Evolutionary conservation across 192 early-diverging fungal genomes (phyloP).

Genomic region (Mortierella alpina): DNA sequence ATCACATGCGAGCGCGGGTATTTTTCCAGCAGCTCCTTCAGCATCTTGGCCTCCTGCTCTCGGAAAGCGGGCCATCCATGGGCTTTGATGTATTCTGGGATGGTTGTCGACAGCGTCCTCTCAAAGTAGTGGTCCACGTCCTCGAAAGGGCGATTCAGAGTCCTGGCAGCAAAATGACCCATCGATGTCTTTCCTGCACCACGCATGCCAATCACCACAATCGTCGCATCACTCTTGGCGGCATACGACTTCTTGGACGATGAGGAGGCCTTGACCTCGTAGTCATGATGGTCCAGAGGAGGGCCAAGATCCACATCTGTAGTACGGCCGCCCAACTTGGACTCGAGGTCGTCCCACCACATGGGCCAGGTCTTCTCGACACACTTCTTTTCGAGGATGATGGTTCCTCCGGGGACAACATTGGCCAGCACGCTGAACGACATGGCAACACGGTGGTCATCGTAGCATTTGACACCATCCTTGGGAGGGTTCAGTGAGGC

Average conservation of each 20-base stretch:
- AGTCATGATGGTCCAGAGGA: slow-evolving; percentile 33
- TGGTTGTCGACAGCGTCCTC: slow-evolving; percentile 70
- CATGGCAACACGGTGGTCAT: slow-evolving; percentile 99
- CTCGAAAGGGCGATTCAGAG: slow-evolving; percentile 78
- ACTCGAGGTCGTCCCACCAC: slow-evolving; percentile 97
- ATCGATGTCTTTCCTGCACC: slow-evolving; percentile 96
- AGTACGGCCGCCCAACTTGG: slow-evolving; percentile 74
- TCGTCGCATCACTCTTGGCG: slow-evolving; percentile 59
- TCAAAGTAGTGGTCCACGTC: slow-evolving; percentile 93
- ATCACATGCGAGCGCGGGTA: slow-evolving; percentile 76
- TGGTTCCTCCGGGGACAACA: slow-evolving; percentile 76
- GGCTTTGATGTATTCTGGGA: slow-evolving; percentile 80
- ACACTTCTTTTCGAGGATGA: slow-evolving; percentile 94
- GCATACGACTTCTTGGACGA: slow-evolving; percentile 9
- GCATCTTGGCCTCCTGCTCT: slow-evolving; percentile 74
- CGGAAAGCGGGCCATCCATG: slow-evolving; percentile 93
- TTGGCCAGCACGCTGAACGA: slow-evolving; percentile 89
- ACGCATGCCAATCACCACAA: slow-evolving; percentile 99
- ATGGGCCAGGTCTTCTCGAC: slow-evolving; percentile 99
- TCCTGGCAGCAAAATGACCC: slow-evolving; percentile 77
- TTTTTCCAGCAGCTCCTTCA: slow-evolving; percentile 68
- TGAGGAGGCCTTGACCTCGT: slow-evolving; percentile 26
- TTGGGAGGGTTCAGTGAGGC: slow-evolving; percentile 60
- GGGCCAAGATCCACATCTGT: slow-evolving; percentile 67
- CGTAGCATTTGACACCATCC: slow-evolving; percentile 91